Evolutionary conservation across 2,329 filamentous ascomycete genomes (phyloP).

Genomic region (Chaetomium sp.): DNA sequence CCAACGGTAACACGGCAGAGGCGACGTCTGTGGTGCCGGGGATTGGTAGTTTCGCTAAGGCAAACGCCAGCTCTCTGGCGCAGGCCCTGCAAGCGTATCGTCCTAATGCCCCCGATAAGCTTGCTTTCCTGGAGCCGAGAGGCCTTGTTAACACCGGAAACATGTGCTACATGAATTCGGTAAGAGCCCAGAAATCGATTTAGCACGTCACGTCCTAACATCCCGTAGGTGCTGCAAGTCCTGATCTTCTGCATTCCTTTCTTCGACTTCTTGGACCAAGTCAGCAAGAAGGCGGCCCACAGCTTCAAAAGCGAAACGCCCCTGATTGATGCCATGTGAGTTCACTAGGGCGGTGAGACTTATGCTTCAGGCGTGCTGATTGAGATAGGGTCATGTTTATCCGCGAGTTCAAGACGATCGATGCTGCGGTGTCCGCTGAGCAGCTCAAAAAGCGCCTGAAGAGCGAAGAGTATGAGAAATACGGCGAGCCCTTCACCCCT

Average conservation of each 20-base stretch:
- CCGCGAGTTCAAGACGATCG: constrained; percentile 81
- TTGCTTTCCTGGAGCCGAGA: constrained; percentile 83
- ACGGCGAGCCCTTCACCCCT: constrained; percentile 84
- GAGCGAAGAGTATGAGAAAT: constrained; percentile 77
- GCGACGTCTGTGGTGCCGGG: constrained; percentile 22
- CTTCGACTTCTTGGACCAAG: constrained; percentile 84
- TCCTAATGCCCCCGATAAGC: constrained; percentile 56
- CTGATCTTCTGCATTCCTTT: constrained; percentile 91
- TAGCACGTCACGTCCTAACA: constrained; percentile 29
- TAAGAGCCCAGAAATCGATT: constrained; percentile 40
- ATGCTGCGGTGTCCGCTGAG: constrained; percentile 67
- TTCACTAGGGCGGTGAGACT: constrained; percentile 15
- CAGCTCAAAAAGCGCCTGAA: constrained; percentile 69
- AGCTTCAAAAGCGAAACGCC: constrained; percentile 95
- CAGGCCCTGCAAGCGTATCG: constrained; percentile 72
- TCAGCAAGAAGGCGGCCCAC: constrained; percentile 75
- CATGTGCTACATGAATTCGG: constrained; percentile 99
- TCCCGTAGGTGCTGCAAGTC: constrained; percentile 79
- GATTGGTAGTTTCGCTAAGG: constrained; percentile 35
- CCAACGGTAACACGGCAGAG: constrained; percentile 24
- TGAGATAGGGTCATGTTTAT: constrained; percentile 82
- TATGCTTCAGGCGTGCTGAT: constrained; percentile 5
- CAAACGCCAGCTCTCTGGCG: constrained; percentile 55
- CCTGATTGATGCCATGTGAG: constrained; percentile 86
- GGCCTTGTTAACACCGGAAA: constrained; percentile 96